Evolutionary conservation across 371 early-diverging fungal genomes (phyloP).

Genomic region (Syncephalastrum contaminatum): DNA sequence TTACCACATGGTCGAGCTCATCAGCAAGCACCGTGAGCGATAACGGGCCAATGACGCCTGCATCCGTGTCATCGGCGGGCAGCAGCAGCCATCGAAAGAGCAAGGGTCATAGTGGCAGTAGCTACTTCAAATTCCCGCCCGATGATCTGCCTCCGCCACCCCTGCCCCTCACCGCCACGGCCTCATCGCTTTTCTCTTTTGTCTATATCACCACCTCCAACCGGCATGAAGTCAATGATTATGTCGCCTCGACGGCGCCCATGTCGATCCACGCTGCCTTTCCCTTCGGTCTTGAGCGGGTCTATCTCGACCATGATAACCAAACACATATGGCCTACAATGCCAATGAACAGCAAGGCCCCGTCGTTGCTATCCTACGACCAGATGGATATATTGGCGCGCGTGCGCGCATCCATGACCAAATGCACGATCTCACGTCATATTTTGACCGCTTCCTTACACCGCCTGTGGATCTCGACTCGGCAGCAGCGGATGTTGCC

Average conservation of each 20-base stretch:
- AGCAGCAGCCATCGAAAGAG: too few relatives aligned
- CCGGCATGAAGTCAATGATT: slow-evolving; percentile 21
- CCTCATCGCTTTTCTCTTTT: slow-evolving; percentile 7
- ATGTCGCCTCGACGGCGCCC: slow-evolving; percentile 19
- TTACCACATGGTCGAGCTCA: too few relatives aligned
- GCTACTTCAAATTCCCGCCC: background rate
- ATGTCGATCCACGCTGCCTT: slow-evolving; percentile 22
- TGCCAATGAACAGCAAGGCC: slow-evolving; percentile 9
- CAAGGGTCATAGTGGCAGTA: too few relatives aligned
- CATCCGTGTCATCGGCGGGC: too few relatives aligned
- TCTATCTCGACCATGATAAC: slow-evolving; percentile 44
- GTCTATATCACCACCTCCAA: slow-evolving; percentile 24
- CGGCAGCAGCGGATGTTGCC: slow-evolving; percentile 37
- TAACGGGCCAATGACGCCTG: too few relatives aligned
- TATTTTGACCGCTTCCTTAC: slow-evolving; percentile 37
- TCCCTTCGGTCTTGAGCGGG: slow-evolving; percentile 27
- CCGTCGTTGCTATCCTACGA: slow-evolving; percentile 34
- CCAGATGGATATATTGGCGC: slow-evolving; percentile 44
- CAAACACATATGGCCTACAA: slow-evolving; percentile 33
- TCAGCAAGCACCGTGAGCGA: too few relatives aligned
- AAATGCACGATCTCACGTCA: slow-evolving; percentile 13
- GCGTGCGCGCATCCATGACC: slow-evolving; percentile 11
- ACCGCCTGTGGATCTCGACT: slow-evolving; percentile 28
- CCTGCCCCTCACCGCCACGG: background rate
- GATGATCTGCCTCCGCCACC: slow-evolving; percentile 12